phyloP scores from a whole-genome alignment of 73 alveolate species.

The Diophrys sp. region DNA sequence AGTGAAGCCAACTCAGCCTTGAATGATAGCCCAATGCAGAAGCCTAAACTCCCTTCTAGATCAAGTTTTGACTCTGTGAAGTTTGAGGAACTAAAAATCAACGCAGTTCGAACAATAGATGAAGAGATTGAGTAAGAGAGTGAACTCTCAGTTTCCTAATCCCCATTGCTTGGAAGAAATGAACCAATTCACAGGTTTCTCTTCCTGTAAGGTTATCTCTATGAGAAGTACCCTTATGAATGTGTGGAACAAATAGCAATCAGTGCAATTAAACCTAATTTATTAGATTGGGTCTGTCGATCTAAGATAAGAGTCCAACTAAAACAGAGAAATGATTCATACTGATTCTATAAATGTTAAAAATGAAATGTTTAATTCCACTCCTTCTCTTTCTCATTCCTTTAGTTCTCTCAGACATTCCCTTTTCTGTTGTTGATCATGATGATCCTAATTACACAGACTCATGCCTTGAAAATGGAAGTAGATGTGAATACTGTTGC shows the following conservation, averaged over 20 bases:
- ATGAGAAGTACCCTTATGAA: neutral
- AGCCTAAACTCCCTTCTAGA: too few species aligned
- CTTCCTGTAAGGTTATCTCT: neutral
- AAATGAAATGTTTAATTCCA: neutral
- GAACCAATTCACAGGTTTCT: neutral
- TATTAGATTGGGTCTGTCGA: neutral
- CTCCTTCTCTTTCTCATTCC: neutral
- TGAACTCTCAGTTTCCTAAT: neutral
- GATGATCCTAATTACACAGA: slow-evolving; percentile 7
- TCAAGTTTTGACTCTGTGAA: neutral
- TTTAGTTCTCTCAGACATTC: neutral
- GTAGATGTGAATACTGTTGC: slow-evolving; percentile 23
- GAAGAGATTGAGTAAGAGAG: neutral
- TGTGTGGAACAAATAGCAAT: neutral
- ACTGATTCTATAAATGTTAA: neutral
- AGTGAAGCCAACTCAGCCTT: too few species aligned
- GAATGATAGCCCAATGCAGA: too few species aligned
- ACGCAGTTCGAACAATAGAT: neutral
- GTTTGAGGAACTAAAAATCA: neutral
- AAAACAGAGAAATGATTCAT: neutral
- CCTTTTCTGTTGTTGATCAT: slow-evolving; percentile 6
- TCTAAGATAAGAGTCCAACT: neutral
- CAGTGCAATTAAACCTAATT: neutral
- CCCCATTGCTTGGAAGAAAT: neutral
- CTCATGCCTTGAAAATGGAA: slow-evolving; percentile 5